Conservation (phyloP, 192 early-diverging fungal species). For the Entomortierella parvispora region DNA sequence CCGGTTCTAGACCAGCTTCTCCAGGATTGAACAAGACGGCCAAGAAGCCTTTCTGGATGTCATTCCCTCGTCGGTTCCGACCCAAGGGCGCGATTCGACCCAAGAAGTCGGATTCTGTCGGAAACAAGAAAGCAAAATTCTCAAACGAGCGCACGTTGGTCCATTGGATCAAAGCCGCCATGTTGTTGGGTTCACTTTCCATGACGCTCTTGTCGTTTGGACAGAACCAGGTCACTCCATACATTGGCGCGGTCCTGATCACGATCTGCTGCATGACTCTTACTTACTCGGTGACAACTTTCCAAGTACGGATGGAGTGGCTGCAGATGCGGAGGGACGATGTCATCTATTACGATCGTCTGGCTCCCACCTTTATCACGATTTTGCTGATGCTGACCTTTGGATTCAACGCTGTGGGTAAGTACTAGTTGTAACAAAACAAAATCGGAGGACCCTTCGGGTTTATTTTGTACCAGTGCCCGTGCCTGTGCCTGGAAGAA, state of each 20-base stretch:
- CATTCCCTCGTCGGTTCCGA: slow-evolving; percentile 19
- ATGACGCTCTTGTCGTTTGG: slow-evolving; percentile 32
- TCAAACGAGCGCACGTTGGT: slow-evolving; percentile 27
- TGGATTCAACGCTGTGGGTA: slow-evolving; percentile 3
- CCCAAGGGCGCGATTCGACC: not conserved
- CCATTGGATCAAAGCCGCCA: slow-evolving; percentile 30
- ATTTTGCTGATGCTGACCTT: not conserved
- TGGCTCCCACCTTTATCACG: slow-evolving; percentile 12
- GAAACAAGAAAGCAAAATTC: slow-evolving; percentile 31
- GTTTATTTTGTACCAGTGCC: too few relatives aligned
- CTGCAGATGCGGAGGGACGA: slow-evolving; percentile 19
- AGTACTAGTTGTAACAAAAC: too few relatives aligned
- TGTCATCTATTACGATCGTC: slow-evolving; percentile 20
- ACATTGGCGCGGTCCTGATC: slow-evolving; percentile 12
- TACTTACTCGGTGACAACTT: slow-evolving; percentile 16
- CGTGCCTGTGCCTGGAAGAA: too few relatives aligned
- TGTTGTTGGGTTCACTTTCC: slow-evolving; percentile 18
- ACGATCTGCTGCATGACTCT: slow-evolving; percentile 15
- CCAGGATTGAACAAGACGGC: not conserved
- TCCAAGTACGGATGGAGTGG: slow-evolving; percentile 42
- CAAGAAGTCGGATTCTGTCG: slow-evolving; percentile 10
- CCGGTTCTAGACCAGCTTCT: not conserved
- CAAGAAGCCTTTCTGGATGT: slow-evolving; percentile 3
- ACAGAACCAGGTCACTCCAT: slow-evolving; percentile 12
- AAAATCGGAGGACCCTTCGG: too few relatives aligned